Conservation (phyloP, 1,284 basidiomycete species). For the Meripilus lineatus region DNA sequence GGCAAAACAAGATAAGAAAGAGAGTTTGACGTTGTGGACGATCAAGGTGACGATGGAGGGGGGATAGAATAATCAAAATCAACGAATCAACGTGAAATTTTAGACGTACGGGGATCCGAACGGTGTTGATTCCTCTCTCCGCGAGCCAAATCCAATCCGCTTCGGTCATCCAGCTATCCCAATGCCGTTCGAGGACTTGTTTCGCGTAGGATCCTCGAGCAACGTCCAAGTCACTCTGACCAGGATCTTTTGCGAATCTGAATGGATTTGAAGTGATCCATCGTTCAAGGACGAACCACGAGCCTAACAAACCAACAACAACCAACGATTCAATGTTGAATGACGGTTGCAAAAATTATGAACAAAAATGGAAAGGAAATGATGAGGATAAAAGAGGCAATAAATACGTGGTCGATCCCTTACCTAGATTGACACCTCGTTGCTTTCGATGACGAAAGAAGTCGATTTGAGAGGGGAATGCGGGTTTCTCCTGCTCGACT, state of each 20-base stretch:
- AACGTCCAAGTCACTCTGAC: constrained; percentile 74
- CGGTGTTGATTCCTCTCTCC: constrained; percentile 74
- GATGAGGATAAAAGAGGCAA: not conserved
- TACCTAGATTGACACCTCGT: constrained; percentile 80
- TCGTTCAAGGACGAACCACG: constrained; percentile 75
- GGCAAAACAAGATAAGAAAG: too few relatives aligned
- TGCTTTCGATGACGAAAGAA: constrained; percentile 71
- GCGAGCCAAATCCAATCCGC: constrained; percentile 74
- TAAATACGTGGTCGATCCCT: constrained; percentile 15
- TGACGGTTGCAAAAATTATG: not conserved
- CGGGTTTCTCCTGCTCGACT: too few relatives aligned
- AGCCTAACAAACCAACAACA: constrained; percentile 41
- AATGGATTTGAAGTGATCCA: constrained; percentile 68
- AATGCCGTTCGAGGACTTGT: constrained; percentile 68
- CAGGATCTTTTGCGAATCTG: constrained; percentile 45
- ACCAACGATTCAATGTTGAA: too few relatives aligned
- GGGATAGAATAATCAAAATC: not conserved
- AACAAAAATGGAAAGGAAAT: not conserved
- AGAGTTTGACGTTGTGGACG: not conserved
- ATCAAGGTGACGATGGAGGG: not conserved
- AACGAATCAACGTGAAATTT: not conserved
- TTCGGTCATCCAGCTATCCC: constrained; percentile 75
- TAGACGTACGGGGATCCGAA: constrained; percentile 71
- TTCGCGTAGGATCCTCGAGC: constrained; percentile 59
- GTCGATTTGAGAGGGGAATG: constrained; percentile 27